Base-by-base conservation (phyloP, 768 basidiomycete species). In the Amyloporia xantha region DNA sequence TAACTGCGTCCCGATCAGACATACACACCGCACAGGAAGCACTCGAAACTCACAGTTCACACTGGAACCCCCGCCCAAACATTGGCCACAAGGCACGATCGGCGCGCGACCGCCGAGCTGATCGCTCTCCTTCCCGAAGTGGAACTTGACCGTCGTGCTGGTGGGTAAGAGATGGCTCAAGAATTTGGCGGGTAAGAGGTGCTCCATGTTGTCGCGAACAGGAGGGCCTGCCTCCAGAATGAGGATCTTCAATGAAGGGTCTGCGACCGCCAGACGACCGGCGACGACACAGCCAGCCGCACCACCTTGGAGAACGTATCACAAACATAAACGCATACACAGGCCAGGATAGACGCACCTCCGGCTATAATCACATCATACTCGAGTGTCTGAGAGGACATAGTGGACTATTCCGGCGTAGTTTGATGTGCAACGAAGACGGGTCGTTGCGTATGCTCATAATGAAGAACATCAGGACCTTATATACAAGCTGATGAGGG, bases 181-280 rank as follows among this genome's bases (percentile, higher is more conserved):
- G 56, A 60, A 79, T 20, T 71, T 71, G 3, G 67, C 79, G 1
- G 83, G 81, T 35, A 81, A 80, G 2, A 68, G 63, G 56, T 83
- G 78, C 2, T 53, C 48, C 4, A 64, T 66, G 3, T 75, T n/a
- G 30, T 80, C 68, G 27, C 67, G 62, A 1, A 75, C 75, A 47
- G 76, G 71, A 5, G 71, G 68, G 1, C 82, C 83, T 6, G 75
- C 70, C 64, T 85, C 83, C n/a, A 84, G 55, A 37, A 83, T 60
- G 13, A 84, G 72, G 43, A 84, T 79, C 54, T 68, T 77, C 47
- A 84, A 62, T 1, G 62, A 60, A 0, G 79, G 73, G 38, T 81
- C 73, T 0, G 78, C 75, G 0, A 67, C 69, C 0, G 74, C 68
- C 9, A 39, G 20, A 9, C 38, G 38, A 19, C 38, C 20, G 6